A percentile compares a stretch with the other conserved stretches of the same genome.
phyloP scores from a whole-genome alignment of 208 protist genomes.

The Herpetomonas tarakana region DNA sequence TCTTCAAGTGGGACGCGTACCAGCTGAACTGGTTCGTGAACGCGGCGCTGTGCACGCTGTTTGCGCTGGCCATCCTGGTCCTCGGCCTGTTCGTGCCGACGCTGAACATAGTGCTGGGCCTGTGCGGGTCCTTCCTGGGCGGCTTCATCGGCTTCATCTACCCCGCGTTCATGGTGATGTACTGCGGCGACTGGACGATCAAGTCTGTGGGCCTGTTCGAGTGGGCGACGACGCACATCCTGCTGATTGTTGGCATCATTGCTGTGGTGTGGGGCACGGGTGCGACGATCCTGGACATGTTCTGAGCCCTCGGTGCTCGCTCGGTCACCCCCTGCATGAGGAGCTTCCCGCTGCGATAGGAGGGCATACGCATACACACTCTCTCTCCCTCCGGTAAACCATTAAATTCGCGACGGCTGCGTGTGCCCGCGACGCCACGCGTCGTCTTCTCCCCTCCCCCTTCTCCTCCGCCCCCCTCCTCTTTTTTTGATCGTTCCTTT shows the following conservation, averaged over 20 bases:
- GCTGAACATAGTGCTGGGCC: conserved; percentile 69
- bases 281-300: conserved; percentile 42
- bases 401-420: not conserved
- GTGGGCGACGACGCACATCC: conserved; percentile 42
- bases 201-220: conserved; percentile 30
- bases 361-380: not conserved
- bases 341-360: not conserved
- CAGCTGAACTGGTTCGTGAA: conserved; percentile 51
- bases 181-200: conserved; percentile 38
- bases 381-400: too few relatives aligned
- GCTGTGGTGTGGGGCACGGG: conserved; percentile 57
- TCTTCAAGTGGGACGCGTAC: conserved; percentile 43
- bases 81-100: conserved; percentile 66
- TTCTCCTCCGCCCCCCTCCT: not conserved
- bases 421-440: not conserved
- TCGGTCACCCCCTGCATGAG: not conserved
- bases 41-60: conserved; percentile 23
- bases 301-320: not conserved
- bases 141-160: conserved; percentile 75
- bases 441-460: not conserved
- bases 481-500: conserved; percentile 12
- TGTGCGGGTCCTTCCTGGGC: conserved; percentile 41
- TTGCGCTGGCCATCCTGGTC: conserved; percentile 29
- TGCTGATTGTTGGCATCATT: conserved; percentile 43
- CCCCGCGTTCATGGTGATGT: conserved; percentile 63